Conservation (phyloP, 352 stramenopile species). For the Albugo laibachii region DNA sequence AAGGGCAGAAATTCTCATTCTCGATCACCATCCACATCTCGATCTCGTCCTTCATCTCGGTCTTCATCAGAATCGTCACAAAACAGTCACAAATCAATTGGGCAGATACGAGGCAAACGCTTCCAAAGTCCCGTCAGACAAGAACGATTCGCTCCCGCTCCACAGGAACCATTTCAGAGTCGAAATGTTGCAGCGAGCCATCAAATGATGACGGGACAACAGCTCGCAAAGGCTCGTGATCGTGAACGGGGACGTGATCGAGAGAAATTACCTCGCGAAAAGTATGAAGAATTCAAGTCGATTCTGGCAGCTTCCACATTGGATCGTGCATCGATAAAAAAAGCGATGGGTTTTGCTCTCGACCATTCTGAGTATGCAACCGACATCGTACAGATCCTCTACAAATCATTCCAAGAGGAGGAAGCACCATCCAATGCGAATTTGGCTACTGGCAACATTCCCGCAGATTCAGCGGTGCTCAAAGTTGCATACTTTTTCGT, state of each 20-base stretch:
- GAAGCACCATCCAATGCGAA: constrained; percentile 1
- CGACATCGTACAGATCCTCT: constrained; percentile 35
- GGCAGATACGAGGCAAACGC: background rate
- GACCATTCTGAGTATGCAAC: constrained; percentile 61
- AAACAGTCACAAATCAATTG: constrained; percentile 4
- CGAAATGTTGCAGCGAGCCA: background rate
- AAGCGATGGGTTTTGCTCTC: constrained; percentile 53
- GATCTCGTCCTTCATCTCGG: constrained; percentile 2
- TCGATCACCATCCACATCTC: background rate
- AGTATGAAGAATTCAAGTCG: constrained; percentile 31
- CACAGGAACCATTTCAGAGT: background rate
- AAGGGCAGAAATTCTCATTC: background rate
- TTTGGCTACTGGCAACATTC: background rate
- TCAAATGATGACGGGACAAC: constrained; percentile 35
- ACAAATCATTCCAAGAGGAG: constrained; percentile 19
- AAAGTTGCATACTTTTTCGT: constrained; percentile 38
- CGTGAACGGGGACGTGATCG: constrained; percentile 32
- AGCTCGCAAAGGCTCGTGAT: constrained; percentile 45
- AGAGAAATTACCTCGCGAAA: constrained; percentile 22
- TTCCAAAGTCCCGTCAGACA: constrained; percentile 8
- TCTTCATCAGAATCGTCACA: constrained; percentile 2
- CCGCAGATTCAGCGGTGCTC: constrained; percentile 11
- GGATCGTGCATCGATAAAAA: constrained; percentile 47
- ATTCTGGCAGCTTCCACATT: constrained; percentile 26
- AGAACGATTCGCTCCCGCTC: constrained; percentile 1